phyloP scores from a whole-genome alignment of 768 basidiomycete genomes.

The Tulasnella sp. region DNA sequence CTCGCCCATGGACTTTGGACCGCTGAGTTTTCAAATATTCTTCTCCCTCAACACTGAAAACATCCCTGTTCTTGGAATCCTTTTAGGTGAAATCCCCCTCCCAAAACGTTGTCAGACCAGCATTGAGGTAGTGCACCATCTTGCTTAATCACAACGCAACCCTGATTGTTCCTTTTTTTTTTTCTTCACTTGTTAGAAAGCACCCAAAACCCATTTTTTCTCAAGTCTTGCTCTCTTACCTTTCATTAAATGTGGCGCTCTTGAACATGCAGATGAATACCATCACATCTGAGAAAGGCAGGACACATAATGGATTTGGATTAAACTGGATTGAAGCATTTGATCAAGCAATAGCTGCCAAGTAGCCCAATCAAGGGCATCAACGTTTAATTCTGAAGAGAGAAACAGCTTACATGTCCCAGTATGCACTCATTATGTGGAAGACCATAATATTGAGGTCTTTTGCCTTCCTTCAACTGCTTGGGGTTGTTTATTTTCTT shows the following conservation, averaged over 20 bases:
- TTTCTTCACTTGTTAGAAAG: not conserved
- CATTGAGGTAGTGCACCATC: not conserved
- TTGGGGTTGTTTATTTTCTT: too few relatives aligned
- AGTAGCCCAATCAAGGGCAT: too few relatives aligned
- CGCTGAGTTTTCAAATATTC: not conserved
- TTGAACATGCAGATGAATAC: not conserved
- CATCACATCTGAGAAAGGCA: too few relatives aligned
- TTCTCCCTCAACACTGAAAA: not conserved
- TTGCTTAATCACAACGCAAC: not conserved
- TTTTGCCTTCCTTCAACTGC: too few relatives aligned
- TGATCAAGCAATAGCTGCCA: too few relatives aligned
- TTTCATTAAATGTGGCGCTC: not conserved
- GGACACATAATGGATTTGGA: too few relatives aligned
- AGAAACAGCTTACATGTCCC: too few relatives aligned
- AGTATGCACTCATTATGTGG: too few relatives aligned
- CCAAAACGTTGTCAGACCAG: not conserved
- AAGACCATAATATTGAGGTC: too few relatives aligned
- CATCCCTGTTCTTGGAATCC: not conserved
- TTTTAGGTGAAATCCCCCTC: not conserved
- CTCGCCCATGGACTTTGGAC: not conserved
- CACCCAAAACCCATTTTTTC: not conserved
- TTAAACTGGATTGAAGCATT: too few relatives aligned
- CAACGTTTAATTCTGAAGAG: too few relatives aligned
- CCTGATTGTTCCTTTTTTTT: not conserved
- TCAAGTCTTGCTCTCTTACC: not conserved